Percentiles rank a stretch among this genome's conserved stretches.
Evolutionary conservation across 306 rosid species (phyloP).

Genomic region (Amphicarpaea edgeworthii): DNA sequence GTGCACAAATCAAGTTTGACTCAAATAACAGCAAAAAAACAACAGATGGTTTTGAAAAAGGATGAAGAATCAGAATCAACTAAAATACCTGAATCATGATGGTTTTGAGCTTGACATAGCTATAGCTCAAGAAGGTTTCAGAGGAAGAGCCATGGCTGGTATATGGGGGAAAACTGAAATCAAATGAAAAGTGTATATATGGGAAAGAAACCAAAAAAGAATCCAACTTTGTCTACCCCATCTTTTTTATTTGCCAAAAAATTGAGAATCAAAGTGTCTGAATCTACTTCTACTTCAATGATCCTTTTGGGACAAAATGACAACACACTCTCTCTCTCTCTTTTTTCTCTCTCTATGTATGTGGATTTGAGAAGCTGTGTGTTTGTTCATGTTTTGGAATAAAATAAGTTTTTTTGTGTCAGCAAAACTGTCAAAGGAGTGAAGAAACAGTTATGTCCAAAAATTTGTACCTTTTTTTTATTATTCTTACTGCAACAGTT

Average conservation of each 20-base stretch:
- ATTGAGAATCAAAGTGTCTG: slow-evolving; percentile 21
- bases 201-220: slow-evolving; percentile 38
- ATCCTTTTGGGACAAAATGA: slow-evolving; percentile 43
- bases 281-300: slow-evolving; percentile 45
- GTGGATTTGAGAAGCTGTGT: slow-evolving; percentile 27
- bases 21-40: slow-evolving; percentile 6
- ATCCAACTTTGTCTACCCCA: slow-evolving; percentile 50
- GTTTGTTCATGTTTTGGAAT: slow-evolving; percentile 24
- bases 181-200: not conserved
- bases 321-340: slow-evolving; percentile 42
- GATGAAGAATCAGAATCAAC: too few relatives aligned
- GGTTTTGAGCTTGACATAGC: slow-evolving; percentile 13
- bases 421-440: slow-evolving; percentile 40
- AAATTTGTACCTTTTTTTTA: not conserved
- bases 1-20: slow-evolving; percentile 24
- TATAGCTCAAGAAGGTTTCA: slow-evolving; percentile 45
- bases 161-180: slow-evolving; percentile 2
- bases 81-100: too few relatives aligned
- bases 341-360: slow-evolving; percentile 37
- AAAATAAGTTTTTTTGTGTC: slow-evolving; percentile 20
- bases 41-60: too few relatives aligned
- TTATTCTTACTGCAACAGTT: slow-evolving; percentile 35
- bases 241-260: too few relatives aligned
- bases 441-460: slow-evolving; percentile 38
- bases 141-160: slow-evolving; percentile 45